Percentiles rank a stretch among this genome's conserved stretches.
phyloP scores from a whole-genome alignment of 1,284 basidiomycete genomes.

The Gomphus bonarii region DNA sequence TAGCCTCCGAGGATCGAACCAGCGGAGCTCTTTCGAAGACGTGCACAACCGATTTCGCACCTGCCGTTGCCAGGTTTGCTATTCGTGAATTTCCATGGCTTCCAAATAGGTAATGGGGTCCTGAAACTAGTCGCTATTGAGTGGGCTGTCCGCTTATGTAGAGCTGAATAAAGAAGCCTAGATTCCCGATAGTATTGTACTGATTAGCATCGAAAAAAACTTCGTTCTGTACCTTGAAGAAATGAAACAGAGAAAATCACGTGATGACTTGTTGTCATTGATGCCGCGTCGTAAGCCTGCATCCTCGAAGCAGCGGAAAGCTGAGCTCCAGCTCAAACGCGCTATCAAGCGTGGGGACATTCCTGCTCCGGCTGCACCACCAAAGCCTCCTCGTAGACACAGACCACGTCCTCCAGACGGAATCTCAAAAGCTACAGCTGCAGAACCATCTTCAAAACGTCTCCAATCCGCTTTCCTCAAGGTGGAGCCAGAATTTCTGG shows the following conservation, averaged over 20 bases:
- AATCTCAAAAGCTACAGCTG: constrained; percentile 1
- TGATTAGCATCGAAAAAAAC: background rate
- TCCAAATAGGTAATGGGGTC: background rate
- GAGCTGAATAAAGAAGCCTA: too few species aligned
- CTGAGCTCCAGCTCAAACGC: constrained; percentile 62
- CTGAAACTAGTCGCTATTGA: background rate
- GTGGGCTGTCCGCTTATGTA: background rate
- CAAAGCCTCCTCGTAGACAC: constrained; percentile 15
- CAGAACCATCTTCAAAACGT: constrained; percentile 32
- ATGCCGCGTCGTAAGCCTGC: constrained; percentile 49
- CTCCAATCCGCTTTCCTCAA: constrained; percentile 68
- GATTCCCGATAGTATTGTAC: too few species aligned
- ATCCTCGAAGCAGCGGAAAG: constrained; percentile 64
- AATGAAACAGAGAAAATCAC: background rate
- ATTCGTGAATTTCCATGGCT: background rate
- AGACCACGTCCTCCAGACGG: background rate
- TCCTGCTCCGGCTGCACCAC: constrained; percentile 30
- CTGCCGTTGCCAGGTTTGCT: background rate
- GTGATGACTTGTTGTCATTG: background rate
- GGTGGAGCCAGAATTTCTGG: constrained; percentile 52
- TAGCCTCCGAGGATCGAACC: background rate
- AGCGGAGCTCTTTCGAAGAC: background rate
- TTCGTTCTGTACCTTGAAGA: background rate
- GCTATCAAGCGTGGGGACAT: constrained; percentile 73
- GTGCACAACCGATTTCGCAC: background rate